A percentile compares a stretch with the other conserved stretches of the same genome.
phyloP scores from a whole-genome alignment of 768 basidiomycete genomes.

The Lentinula sp. region DNA sequence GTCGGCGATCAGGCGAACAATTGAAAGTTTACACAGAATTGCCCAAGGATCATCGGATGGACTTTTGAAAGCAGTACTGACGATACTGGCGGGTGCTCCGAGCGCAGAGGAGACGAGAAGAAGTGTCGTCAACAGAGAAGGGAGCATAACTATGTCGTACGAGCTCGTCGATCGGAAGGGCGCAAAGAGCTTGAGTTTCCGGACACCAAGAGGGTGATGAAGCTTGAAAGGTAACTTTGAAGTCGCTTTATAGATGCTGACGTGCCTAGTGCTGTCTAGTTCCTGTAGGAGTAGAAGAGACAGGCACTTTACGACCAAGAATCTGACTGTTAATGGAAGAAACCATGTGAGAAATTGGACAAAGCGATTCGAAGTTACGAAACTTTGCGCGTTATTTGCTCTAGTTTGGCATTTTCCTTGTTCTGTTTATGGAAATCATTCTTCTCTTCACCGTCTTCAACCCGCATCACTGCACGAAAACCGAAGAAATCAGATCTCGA shows the following conservation, averaged over 20 bases:
- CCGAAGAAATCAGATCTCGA: too few species aligned
- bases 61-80: not conserved
- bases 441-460: too few species aligned
- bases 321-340: not conserved
- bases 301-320: not conserved
- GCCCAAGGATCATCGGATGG: not conserved
- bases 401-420: not conserved
- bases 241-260: not conserved
- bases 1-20: not conserved
- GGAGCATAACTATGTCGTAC: constrained; percentile 1
- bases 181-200: not conserved
- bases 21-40: not conserved
- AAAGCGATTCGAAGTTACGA: not conserved
- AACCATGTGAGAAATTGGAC: not conserved
- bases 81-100: not conserved
- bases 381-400: not conserved
- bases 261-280: constrained; percentile 1
- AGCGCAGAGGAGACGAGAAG: not conserved
- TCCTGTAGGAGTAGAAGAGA: not conserved
- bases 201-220: not conserved
- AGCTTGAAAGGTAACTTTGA: not conserved
- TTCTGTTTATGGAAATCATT: not conserved
- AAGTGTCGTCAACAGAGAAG: not conserved
- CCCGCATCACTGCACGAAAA: too few species aligned
- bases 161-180: not conserved